Evolutionary conservation across 2,329 filamentous ascomycete species (phyloP).

Genomic region (Aspergillus aculeatus): DNA sequence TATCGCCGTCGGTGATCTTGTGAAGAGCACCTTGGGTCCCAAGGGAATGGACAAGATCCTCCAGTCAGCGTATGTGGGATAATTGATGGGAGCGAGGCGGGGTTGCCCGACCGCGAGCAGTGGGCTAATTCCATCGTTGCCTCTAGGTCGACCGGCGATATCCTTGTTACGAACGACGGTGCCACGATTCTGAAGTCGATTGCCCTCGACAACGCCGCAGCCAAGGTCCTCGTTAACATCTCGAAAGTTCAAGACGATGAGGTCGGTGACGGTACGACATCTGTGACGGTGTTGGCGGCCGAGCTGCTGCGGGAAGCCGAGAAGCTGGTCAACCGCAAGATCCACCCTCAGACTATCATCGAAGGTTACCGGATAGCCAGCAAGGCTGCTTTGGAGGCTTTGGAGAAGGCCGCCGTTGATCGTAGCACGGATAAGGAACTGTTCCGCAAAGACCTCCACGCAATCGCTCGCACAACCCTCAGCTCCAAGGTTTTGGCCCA

Average conservation of each 20-base stretch:
- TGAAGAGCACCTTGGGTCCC: constrained; percentile 94
- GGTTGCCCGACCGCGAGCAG: constrained; percentile 15
- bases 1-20: constrained; percentile 94
- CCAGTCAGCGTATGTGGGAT: constrained; percentile 75
- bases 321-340: constrained; percentile 96
- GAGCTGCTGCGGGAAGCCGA: constrained; percentile 95
- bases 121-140: constrained; percentile 9
- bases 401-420: constrained; percentile 83
- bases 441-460: constrained; percentile 84
- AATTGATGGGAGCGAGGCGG: constrained; percentile 14
- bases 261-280: constrained; percentile 96
- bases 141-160: constrained; percentile 82
- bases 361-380: constrained; percentile 98
- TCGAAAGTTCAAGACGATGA: constrained; percentile 99
- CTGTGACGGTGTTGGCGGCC: constrained; percentile 91
- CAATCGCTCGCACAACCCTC: constrained; percentile 90
- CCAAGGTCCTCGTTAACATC: constrained; percentile 98
- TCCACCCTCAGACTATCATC: constrained; percentile 98
- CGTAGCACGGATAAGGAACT: constrained; percentile 79
- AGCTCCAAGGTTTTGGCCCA: constrained; percentile 97
- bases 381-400: constrained; percentile 76
- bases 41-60: constrained; percentile 99
- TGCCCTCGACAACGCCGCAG: constrained; percentile 95
- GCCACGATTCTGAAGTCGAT: constrained; percentile 98
- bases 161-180: constrained; percentile 98